Percentiles rank a stretch among this genome's conserved stretches.
phyloP scores from a whole-genome alignment of 139 green algal species.

The Haematococcus lacustris region DNA sequence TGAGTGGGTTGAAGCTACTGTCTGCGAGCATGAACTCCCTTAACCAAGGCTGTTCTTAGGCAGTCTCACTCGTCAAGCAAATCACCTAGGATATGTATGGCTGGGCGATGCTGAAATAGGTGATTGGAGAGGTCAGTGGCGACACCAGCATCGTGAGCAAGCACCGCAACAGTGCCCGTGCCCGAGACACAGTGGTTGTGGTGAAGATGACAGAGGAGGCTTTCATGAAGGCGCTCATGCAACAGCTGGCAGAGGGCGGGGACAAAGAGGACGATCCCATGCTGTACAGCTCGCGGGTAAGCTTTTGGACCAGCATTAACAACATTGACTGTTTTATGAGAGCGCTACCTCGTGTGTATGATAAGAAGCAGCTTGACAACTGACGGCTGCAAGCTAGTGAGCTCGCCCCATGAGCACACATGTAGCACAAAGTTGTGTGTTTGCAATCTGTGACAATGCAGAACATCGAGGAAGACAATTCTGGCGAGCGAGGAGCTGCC shows the following conservation, averaged over 20 bases:
- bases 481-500: too few species aligned
- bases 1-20: too few species aligned
- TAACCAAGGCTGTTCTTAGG: not conserved
- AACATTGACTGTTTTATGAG: too few species aligned
- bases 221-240: slow-evolving; percentile 32
- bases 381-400: not conserved
- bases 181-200: slow-evolving; percentile 14
- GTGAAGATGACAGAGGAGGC: slow-evolving; percentile 34
- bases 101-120: not conserved
- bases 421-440: too few species aligned
- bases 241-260: slow-evolving; percentile 1
- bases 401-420: too few species aligned
- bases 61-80: not conserved
- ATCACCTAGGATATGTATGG: not conserved
- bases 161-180: slow-evolving; percentile 14
- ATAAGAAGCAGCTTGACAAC: too few species aligned
- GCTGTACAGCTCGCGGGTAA: not conserved
- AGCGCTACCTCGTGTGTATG: too few species aligned
- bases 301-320: too few species aligned
- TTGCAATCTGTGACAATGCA: too few species aligned
- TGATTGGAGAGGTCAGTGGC: slow-evolving; percentile 26
- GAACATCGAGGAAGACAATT: too few species aligned
- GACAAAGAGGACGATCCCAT: not conserved
- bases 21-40: not conserved
- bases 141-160: not conserved